phyloP scores from a whole-genome alignment of 768 basidiomycete species.

The Russula foetens region DNA sequence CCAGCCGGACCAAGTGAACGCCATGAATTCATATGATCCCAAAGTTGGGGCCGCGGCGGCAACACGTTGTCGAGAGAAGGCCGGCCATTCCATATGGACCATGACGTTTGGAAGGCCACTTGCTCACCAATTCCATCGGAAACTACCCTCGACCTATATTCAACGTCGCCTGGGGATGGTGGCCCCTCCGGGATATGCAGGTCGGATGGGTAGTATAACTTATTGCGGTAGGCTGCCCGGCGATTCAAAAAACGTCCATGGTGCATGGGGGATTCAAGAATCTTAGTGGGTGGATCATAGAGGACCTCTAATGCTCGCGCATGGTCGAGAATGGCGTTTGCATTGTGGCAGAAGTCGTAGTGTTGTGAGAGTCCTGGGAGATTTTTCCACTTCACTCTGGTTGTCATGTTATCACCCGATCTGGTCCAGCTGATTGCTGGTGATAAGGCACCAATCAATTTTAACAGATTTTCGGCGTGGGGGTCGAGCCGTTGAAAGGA shows the following conservation, averaged over 20 bases:
- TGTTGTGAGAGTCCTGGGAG: slow-evolving; percentile 5
- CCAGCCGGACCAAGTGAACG: too few species aligned
- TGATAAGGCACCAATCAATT: neutral
- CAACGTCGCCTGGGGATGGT: neutral
- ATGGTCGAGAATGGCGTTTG: neutral
- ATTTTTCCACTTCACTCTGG: neutral
- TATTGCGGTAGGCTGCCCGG: neutral
- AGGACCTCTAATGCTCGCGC: neutral
- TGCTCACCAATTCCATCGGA: neutral
- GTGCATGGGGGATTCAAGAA: neutral
- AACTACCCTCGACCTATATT: neutral
- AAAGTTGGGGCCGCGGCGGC: too few species aligned
- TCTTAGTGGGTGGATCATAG: neutral
- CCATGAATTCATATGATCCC: too few species aligned
- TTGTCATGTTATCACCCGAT: neutral
- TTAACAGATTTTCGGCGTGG: neutral
- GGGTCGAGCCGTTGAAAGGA: slow-evolving; percentile 33
- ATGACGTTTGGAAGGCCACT: too few species aligned
- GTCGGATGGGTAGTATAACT: neutral
- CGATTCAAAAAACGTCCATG: neutral
- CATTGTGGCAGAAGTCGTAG: neutral
- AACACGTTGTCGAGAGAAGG: too few species aligned
- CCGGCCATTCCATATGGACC: too few species aligned
- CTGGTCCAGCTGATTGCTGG: neutral
- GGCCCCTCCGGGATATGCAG: neutral